Percentiles rank a stretch among this genome's conserved stretches.
These are phyloP conservation scores for Corylus avellana DNA, from an alignment of 306 rosid genomes.

Conservation along the genomic window DNA sequence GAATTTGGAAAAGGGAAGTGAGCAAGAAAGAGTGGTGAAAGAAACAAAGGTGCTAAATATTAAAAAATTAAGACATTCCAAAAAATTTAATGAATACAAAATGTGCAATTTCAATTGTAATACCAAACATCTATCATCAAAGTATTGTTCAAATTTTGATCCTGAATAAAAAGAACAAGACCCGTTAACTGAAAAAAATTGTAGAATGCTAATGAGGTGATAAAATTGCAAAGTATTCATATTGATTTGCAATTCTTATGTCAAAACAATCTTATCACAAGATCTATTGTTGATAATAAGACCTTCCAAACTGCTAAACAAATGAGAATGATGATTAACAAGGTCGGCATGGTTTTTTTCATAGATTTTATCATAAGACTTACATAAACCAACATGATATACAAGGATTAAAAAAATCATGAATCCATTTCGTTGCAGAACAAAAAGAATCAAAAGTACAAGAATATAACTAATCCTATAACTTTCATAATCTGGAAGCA, in stretches of 20 bases:
- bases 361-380: background rate
- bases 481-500: too few species aligned
- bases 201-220: background rate
- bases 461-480: too few species aligned
- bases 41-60: background rate
- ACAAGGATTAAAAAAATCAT: background rate
- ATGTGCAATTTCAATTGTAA: too few species aligned
- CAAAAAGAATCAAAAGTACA: too few species aligned
- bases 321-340: background rate
- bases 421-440: background rate
- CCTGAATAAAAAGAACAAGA: background rate
- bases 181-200: background rate
- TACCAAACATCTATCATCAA: too few species aligned
- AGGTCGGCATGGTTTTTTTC: background rate
- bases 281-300: too few species aligned
- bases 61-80: background rate
- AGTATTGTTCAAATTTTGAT: background rate
- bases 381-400: background rate
- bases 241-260: background rate
- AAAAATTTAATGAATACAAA: too few species aligned
- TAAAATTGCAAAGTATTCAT: background rate
- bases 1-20: background rate
- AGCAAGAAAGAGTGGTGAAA: background rate
- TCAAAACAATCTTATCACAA: background rate
- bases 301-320: too few species aligned